phyloP scores from a whole-genome alignment of 805 yeast genomes.

The Torulaspora indica region DNA sequence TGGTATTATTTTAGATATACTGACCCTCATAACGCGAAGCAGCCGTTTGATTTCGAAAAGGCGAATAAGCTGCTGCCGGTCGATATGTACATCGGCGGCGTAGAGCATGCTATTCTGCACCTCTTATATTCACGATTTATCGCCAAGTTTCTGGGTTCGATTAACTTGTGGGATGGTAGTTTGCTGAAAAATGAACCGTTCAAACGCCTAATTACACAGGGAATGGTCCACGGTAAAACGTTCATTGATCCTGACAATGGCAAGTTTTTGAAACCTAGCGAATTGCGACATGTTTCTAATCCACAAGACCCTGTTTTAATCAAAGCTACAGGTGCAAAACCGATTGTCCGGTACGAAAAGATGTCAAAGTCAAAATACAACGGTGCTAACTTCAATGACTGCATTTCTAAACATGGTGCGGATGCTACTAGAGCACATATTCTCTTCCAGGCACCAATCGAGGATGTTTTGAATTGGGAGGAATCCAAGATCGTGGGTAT shows the following conservation, averaged over 20 bases:
- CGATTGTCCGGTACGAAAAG: slow-evolving; percentile 68
- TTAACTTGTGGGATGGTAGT: slow-evolving; percentile 65
- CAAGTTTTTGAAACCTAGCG: slow-evolving; percentile 72
- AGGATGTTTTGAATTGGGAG: slow-evolving; percentile 84
- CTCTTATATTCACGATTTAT: slow-evolving; percentile 81
- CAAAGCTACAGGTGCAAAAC: slow-evolving; percentile 46
- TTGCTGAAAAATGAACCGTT: slow-evolving; percentile 71
- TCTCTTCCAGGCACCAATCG: slow-evolving; percentile 84
- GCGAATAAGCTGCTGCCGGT: slow-evolving; percentile 67
- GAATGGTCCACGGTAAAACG: slow-evolving; percentile 96
- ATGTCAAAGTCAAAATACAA: slow-evolving; percentile 96
- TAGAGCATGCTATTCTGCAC: slow-evolving; percentile 95
- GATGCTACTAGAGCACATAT: slow-evolving; percentile 94
- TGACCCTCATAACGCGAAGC: slow-evolving; percentile 58
- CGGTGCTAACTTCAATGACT: slow-evolving; percentile 84
- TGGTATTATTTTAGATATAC: slow-evolving; percentile 90
- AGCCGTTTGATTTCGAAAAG: slow-evolving; percentile 49
- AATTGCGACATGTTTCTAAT: slow-evolving; percentile 44
- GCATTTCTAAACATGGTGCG: slow-evolving; percentile 75
- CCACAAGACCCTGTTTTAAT: slow-evolving; percentile 42
- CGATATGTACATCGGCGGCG: slow-evolving; percentile 89
- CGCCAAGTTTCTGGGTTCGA: slow-evolving; percentile 66
- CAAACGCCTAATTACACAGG: slow-evolving; percentile 77
- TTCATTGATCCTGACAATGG: slow-evolving; percentile 67
- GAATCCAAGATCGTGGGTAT: slow-evolving; percentile 80